These are phyloP conservation scores for Termitomyces sp. DNA, from an alignment of 768 basidiomycete species.

Conservation along the genomic window DNA sequence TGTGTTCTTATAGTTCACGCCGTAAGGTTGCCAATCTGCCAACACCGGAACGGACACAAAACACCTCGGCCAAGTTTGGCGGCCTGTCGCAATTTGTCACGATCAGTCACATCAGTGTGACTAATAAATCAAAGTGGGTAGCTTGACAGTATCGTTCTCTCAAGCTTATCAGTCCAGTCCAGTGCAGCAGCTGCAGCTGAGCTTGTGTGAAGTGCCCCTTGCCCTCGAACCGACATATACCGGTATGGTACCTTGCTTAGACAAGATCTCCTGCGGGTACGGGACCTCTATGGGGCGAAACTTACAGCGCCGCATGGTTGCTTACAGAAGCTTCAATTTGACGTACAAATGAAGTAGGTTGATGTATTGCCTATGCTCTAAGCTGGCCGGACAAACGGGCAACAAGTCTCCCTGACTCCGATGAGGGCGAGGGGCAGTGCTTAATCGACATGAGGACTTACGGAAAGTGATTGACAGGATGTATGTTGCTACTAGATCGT, in stretches of 20 bases:
- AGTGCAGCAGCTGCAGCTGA: not conserved
- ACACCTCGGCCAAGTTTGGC: not conserved
- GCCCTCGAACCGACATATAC: constrained; percentile 6
- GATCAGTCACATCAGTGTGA: constrained; percentile 7
- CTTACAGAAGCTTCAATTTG: not conserved
- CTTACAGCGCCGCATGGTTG: not conserved
- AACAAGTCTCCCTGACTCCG: not conserved
- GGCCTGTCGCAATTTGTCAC: constrained; percentile 4
- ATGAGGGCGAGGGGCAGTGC: not conserved
- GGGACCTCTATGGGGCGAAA: not conserved
- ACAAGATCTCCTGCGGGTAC: not conserved
- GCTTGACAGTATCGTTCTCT: constrained; percentile 4
- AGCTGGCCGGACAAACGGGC: not conserved
- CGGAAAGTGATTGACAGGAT: constrained; percentile 8
- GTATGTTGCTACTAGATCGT: not conserved
- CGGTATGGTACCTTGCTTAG: constrained; percentile 7
- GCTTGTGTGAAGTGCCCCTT: constrained; percentile 3
- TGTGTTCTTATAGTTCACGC: constrained; percentile 7
- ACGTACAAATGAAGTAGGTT: constrained; percentile 6
- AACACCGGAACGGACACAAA: constrained; percentile 7
- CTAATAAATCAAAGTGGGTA: not conserved
- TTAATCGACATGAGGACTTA: not conserved
- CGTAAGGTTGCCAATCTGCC: constrained; percentile 8
- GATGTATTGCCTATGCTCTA: not conserved
- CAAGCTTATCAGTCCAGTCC: not conserved